Conservation (phyloP, 1,139 yeast species). For the Meyerozyma smithsonii region DNA sequence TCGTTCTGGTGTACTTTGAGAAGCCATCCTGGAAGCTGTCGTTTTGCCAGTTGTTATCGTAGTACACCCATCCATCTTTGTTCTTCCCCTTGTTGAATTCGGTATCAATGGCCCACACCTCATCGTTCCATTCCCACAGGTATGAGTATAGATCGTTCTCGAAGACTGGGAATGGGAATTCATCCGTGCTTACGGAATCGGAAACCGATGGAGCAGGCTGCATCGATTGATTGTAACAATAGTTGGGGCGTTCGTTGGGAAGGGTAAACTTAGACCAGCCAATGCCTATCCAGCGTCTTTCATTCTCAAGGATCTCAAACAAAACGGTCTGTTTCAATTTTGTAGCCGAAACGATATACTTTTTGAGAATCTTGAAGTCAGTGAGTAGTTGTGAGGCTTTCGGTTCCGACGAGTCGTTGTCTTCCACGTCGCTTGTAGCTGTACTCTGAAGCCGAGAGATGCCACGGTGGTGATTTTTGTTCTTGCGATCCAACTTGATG, state of each 20-base stretch:
- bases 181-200: slow-evolving; percentile 12
- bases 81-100: slow-evolving; percentile 33
- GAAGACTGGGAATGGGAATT: slow-evolving; percentile 46
- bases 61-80: slow-evolving; percentile 50
- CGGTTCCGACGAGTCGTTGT: slow-evolving; percentile 11
- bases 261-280: slow-evolving; percentile 53
- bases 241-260: slow-evolving; percentile 49
- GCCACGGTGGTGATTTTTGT: slow-evolving; percentile 14
- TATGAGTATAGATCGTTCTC: slow-evolving; percentile 37
- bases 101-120: slow-evolving; percentile 42
- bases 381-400: slow-evolving; percentile 19
- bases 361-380: slow-evolving; percentile 39
- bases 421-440: slow-evolving; percentile 21
- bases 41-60: slow-evolving; percentile 48
- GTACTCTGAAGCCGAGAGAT: slow-evolving; percentile 23
- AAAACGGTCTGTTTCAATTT: slow-evolving; percentile 43
- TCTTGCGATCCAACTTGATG: slow-evolving; percentile 21
- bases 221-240: slow-evolving; percentile 41
- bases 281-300: slow-evolving; percentile 57
- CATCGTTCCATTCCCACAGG: slow-evolving; percentile 56
- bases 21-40: slow-evolving; percentile 42
- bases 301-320: slow-evolving; percentile 52
- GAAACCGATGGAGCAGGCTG: slow-evolving; percentile 28
- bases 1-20: slow-evolving; percentile 44
- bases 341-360: slow-evolving; percentile 36